phyloP scores from a whole-genome alignment of 2,329 filamentous ascomycete species.

The Aspergillus hortae region DNA sequence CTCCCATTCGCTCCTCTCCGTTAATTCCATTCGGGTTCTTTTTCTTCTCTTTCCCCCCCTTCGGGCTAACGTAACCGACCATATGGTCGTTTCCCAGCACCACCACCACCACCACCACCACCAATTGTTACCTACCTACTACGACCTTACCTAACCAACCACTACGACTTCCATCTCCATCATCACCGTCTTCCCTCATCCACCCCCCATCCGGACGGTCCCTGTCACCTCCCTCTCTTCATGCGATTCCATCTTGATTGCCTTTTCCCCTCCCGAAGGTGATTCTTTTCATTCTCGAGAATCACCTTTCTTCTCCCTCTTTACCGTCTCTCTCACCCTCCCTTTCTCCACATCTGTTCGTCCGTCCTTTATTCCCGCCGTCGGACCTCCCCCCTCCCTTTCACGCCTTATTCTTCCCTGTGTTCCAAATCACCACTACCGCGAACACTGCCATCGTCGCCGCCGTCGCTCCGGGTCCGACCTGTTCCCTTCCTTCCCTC shows the following conservation, averaged over 20 bases:
- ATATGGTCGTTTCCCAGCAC: not conserved
- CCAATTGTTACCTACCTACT: not conserved
- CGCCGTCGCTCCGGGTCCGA: not conserved
- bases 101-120: not conserved
- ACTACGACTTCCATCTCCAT: no score
- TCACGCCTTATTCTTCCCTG: no score
- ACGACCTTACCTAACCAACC: not conserved
- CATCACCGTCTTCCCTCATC: not conserved
- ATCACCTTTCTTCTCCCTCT: slow-evolving; percentile 3
- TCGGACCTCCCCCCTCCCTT: not conserved
- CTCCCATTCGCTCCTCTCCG: not conserved
- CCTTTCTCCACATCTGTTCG: slow-evolving; percentile 1
- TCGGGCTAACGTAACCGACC: slow-evolving; percentile 6
- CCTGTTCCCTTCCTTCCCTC: not conserved
- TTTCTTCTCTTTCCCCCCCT: not conserved
- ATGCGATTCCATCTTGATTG: not conserved
- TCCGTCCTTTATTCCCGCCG: slow-evolving; percentile 5
- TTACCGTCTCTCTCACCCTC: slow-evolving; percentile 9
- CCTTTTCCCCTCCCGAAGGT: slow-evolving; percentile 6
- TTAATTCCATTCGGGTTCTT: not conserved
- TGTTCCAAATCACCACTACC: not conserved
- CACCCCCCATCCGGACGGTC: not conserved
- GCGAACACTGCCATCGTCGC: not conserved
- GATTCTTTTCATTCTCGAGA: slow-evolving; percentile 5
- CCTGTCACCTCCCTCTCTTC: not conserved